Percentiles rank a stretch among this genome's conserved stretches.
Evolutionary conservation across 2,329 filamentous ascomycete genomes (phyloP).

Genomic region (Aspergillus tubingensis): DNA sequence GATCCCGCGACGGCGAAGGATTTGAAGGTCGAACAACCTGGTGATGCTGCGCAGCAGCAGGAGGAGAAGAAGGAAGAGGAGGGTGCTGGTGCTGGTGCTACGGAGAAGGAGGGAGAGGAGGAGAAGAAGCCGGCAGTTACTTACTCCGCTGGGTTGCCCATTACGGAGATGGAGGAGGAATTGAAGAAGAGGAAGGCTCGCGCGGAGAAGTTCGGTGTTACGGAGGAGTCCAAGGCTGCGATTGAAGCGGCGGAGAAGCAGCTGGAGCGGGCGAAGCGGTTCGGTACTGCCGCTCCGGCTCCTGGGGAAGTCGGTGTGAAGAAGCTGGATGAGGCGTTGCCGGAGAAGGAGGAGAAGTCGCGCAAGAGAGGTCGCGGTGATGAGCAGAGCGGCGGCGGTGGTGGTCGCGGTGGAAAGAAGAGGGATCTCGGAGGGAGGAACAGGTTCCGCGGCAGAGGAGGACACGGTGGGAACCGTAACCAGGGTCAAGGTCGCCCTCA

Average conservation of each 20-base stretch:
- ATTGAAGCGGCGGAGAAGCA: constrained; percentile 47
- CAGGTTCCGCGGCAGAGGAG: constrained; percentile 27
- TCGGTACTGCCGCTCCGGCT: constrained; percentile 35
- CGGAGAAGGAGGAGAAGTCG: constrained; percentile 43
- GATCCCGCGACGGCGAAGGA: constrained; percentile 43
- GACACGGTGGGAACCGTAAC: constrained; percentile 24
- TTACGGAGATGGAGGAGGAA: constrained; percentile 49
- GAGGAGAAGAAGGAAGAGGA: constrained; percentile 24
- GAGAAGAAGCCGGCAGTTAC: constrained; percentile 40
- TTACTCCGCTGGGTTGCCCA: constrained; percentile 46
- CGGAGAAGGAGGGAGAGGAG: constrained; percentile 14
- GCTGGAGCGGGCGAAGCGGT: constrained; percentile 50
- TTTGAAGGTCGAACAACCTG: constrained; percentile 30
- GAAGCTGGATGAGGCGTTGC: constrained; percentile 49
- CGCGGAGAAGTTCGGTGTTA: constrained; percentile 51
- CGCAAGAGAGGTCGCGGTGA: constrained; percentile 45
- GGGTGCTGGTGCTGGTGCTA: constrained; percentile 31
- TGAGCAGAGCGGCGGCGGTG: constrained; percentile 28
- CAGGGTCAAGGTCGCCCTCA: constrained; percentile 23
- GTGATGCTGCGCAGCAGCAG: constrained; percentile 24
- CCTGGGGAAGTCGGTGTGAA: constrained; percentile 33
- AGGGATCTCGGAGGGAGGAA: constrained; percentile 39
- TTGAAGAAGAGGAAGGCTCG: constrained; percentile 52
- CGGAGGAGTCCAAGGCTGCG: constrained; percentile 42
- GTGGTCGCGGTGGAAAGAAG: constrained; percentile 46